A percentile compares a stretch with the other conserved stretches of the same genome.
These are phyloP conservation scores for Pluteus cervinus DNA, from an alignment of 768 basidiomycete species.

Conservation along the genomic window DNA sequence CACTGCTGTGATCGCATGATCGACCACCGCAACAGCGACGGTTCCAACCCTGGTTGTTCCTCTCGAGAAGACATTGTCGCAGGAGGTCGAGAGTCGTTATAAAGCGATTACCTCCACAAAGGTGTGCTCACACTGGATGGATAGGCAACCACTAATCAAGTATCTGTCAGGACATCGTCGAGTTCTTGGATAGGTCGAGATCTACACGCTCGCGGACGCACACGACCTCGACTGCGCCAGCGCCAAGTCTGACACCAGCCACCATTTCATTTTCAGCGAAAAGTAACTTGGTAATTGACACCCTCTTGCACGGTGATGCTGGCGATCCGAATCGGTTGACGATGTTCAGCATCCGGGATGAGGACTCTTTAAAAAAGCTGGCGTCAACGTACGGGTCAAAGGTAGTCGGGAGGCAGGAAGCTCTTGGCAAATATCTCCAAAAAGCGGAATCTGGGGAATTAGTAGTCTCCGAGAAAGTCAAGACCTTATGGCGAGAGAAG, in stretches of 20 bases:
- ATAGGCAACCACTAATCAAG: neutral
- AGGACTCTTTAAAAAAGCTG: conserved; percentile 41
- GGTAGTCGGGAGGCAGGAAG: conserved; percentile 41
- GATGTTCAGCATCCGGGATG: conserved; percentile 54
- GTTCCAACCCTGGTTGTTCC: conserved; percentile 87
- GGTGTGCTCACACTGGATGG: conserved; percentile 27
- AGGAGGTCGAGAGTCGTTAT: conserved; percentile 73
- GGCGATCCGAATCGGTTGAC: conserved; percentile 59
- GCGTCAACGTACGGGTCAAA: conserved; percentile 34
- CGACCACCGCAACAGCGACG: conserved; percentile 40
- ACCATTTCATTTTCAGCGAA: conserved; percentile 64
- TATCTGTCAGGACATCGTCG: conserved; percentile 53
- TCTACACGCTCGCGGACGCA: conserved; percentile 60
- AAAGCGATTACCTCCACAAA: conserved; percentile 73
- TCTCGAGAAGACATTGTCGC: conserved; percentile 60
- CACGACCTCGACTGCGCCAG: conserved; percentile 67
- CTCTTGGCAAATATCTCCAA: conserved; percentile 42
- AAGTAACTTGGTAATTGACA: conserved; percentile 47
- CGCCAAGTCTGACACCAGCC: conserved; percentile 72
- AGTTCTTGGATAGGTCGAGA: conserved; percentile 81
- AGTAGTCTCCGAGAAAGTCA: conserved; percentile 56
- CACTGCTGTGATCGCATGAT: neutral
- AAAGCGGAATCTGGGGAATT: conserved; percentile 44
- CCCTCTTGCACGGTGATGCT: conserved; percentile 55
- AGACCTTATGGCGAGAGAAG: conserved; percentile 55